phyloP scores from a whole-genome alignment of 257 asterid species.

The Nicotiana tomentosiformis region DNA sequence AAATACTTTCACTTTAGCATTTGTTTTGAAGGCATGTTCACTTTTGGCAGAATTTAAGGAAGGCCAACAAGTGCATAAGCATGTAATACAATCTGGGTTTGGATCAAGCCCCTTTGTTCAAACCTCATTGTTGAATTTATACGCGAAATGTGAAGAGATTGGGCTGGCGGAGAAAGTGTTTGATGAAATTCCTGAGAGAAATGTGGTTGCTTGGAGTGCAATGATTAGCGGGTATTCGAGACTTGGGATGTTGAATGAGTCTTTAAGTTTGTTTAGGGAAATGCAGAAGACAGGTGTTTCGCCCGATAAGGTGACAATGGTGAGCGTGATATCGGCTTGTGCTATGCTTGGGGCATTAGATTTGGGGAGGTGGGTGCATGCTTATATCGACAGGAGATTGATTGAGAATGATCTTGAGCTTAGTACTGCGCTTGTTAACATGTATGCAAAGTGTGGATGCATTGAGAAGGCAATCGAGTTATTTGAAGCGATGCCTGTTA shows the following conservation, averaged over 20 bases:
- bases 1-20: conserved; percentile 61
- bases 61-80: conserved; percentile 66
- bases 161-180: conserved; percentile 55
- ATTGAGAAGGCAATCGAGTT: conserved; percentile 57
- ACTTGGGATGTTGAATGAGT: conserved; percentile 60
- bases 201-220: conserved; percentile 70
- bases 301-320: conserved; percentile 74
- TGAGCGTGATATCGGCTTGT: conserved; percentile 61
- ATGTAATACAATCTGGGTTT: conserved; percentile 45
- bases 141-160: conserved; percentile 51
- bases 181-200: conserved; percentile 57
- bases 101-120: conserved; percentile 39
- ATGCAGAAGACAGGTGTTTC: conserved; percentile 55
- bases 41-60: conserved; percentile 37
- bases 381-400: conserved; percentile 44
- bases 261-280: conserved; percentile 50
- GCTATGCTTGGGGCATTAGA: conserved; percentile 64
- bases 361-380: conserved; percentile 65
- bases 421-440: conserved; percentile 59
- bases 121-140: conserved; percentile 60
- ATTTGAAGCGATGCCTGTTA: conserved; percentile 51
- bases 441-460: conserved; percentile 77
- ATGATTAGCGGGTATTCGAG: conserved; percentile 55
- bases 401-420: conserved; percentile 59
- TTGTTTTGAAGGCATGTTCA: conserved; percentile 60